Conservation (phyloP, 257 asterid genomes). For the Phtheirospermum japonicum region DNA sequence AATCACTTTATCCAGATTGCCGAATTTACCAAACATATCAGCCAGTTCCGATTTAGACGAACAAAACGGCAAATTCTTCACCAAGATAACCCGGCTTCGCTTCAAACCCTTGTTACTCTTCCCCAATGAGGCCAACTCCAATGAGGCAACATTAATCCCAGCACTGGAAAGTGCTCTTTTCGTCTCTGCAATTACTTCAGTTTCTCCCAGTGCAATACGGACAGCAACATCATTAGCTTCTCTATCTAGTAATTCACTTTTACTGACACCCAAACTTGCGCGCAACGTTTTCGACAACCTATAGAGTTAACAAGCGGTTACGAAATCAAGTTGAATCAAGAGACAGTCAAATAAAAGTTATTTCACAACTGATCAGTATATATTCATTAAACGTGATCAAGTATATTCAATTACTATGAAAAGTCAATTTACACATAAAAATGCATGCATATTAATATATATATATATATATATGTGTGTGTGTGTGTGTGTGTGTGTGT, state of each 20-base stretch:
- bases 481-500: too few species aligned
- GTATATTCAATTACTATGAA: too few species aligned
- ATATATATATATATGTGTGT: too few species aligned
- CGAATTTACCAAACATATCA: constrained; percentile 78
- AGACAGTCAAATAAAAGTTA: too few species aligned
- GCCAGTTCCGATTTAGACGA: constrained; percentile 80
- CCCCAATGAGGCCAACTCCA: constrained; percentile 77
- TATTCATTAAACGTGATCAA: too few species aligned
- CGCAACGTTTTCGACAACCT: constrained; percentile 90
- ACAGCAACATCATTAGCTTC: constrained; percentile 83
- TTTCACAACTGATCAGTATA: too few species aligned
- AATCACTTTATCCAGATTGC: constrained; percentile 79
- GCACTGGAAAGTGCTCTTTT: constrained; percentile 77
- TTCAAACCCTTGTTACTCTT: constrained; percentile 61
- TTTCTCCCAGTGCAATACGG: constrained; percentile 85
- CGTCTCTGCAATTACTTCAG: constrained; percentile 91
- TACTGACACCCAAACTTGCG: constrained; percentile 83
- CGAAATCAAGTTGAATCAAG: too few species aligned
- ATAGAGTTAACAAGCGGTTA: too few species aligned
- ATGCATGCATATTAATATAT: too few species aligned
- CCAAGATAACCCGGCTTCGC: constrained; percentile 92
- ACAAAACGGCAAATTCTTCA: constrained; percentile 86
- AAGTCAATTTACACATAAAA: too few species aligned
- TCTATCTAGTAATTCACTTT: constrained; percentile 77
- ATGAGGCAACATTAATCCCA: constrained; percentile 72